A percentile compares a stretch with the other conserved stretches of the same genome.
phyloP scores from a whole-genome alignment of 2,329 filamentous ascomycete species.

The Cercospora sp. region DNA sequence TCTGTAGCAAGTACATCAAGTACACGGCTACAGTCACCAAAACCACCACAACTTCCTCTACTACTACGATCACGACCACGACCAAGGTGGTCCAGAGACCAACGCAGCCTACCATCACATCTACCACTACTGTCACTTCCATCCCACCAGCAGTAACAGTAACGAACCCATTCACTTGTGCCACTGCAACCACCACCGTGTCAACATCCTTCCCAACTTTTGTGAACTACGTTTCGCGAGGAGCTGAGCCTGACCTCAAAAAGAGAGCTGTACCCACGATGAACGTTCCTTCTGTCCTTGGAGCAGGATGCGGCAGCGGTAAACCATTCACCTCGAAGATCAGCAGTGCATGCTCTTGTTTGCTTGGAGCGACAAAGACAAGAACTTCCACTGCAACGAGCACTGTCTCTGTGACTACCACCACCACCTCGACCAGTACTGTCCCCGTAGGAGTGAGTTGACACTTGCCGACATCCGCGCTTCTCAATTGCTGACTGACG shows the following conservation, averaged over 20 bases:
- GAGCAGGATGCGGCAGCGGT: constrained; percentile 4
- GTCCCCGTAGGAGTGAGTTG: background rate
- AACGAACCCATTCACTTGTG: background rate
- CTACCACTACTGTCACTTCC: background rate
- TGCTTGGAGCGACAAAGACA: background rate
- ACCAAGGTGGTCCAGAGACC: background rate
- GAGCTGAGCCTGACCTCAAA: background rate
- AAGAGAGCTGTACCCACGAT: background rate
- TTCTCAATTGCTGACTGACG: background rate
- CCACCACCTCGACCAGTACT: background rate
- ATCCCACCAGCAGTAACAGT: background rate
- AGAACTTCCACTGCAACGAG: background rate
- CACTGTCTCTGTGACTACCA: background rate
- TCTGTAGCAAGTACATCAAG: constrained; percentile 17
- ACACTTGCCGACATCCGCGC: background rate
- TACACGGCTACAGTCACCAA: constrained; percentile 4
- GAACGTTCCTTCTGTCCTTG: background rate
- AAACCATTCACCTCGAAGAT: constrained; percentile 5
- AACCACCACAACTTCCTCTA: background rate
- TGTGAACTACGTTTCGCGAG: background rate
- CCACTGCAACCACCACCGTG: background rate
- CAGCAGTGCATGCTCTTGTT: constrained; percentile 15
- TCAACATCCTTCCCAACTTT: background rate
- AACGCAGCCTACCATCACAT: background rate
- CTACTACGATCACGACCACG: constrained; percentile 2